phyloP scores from a whole-genome alignment of 176 grass and related monocot species.

The Carex myosuroides region DNA sequence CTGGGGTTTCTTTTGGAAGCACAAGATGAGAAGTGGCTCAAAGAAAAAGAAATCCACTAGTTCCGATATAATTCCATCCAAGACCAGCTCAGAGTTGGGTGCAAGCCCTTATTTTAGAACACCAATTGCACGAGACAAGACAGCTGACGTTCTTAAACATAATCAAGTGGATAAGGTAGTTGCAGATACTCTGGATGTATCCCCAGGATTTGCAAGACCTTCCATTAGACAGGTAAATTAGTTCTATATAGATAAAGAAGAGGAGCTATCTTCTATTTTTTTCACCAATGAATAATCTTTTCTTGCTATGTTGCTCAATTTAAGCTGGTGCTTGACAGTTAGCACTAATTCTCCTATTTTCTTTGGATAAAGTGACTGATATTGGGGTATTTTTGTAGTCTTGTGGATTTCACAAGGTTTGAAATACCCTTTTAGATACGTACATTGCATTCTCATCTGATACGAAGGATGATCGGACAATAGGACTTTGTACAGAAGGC shows the following conservation, averaged over 20 bases:
- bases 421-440: no score
- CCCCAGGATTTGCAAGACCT: not conserved
- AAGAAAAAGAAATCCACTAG: not conserved
- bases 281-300: not conserved
- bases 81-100: not conserved
- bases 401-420: no score
- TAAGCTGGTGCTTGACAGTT: not conserved
- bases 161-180: not conserved
- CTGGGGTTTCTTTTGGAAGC: conserved; percentile 1
- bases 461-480: no score
- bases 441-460: no score
- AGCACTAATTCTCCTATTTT: not conserved
- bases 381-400: no score
- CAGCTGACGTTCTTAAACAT: not conserved
- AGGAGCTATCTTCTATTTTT: not conserved
- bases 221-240: not conserved
- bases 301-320: conserved; percentile 3
- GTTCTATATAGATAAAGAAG: not conserved
- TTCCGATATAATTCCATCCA: not conserved
- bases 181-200: not conserved
- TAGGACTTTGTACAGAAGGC: no score
- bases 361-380: not conserved
- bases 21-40: not conserved
- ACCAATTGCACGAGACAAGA: not conserved
- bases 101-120: not conserved